Base-by-base conservation (phyloP, 1,284 basidiomycete genomes). In the Cerrena zonata region DNA sequence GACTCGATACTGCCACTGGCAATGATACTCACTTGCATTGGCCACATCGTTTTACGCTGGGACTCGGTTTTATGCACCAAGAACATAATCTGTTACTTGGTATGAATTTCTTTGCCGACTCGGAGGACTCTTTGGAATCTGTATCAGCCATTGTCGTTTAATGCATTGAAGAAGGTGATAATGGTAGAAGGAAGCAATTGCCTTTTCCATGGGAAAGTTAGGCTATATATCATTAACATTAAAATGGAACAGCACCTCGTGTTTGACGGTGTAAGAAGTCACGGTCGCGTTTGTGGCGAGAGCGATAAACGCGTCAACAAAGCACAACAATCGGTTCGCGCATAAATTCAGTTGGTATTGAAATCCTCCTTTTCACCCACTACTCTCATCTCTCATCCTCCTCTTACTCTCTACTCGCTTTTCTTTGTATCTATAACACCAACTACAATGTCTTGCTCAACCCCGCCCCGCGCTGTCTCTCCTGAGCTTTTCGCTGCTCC, bases 401-500 rank as follows among this genome's bases (percentile, higher is more conserved):
- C 41, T 42, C 41, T 23, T 42, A 19, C 41, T 42, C 41, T 42
- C 41, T 42, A 11, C 41, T 42, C 41, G 41, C 41, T 5, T 23
- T 42, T 42, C 23, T 42, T 22, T 42, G 15, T 42, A 10, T 42
- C 41, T 42, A 22, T 22, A 42, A 42, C 41, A 42, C 41, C 41
- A 42, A 42, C 41, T 42, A 42, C 41, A 19, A 42, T 42, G 41
- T 42, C 41, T 42, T 42, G 41, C 41, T 42, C 41, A 42, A 42
- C 41, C 15, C 23, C 41, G 19, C n/a, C 41, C 24, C 41, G 41
- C 41, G 41, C 41, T 19, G 5, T 23, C 42, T 25, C 42, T 30
- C 36, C 19, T 21, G 47, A 10, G 21, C 54, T 38, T 42, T 63
- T 64, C 64, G 41, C 24, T 24, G 62, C 59, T 39, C 63, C 68